Percentiles rank a stretch among this genome's conserved stretches.
Evolutionary conservation across 2,329 filamentous ascomycete genomes (phyloP).

Genomic region (Talaromyces sp.): DNA sequence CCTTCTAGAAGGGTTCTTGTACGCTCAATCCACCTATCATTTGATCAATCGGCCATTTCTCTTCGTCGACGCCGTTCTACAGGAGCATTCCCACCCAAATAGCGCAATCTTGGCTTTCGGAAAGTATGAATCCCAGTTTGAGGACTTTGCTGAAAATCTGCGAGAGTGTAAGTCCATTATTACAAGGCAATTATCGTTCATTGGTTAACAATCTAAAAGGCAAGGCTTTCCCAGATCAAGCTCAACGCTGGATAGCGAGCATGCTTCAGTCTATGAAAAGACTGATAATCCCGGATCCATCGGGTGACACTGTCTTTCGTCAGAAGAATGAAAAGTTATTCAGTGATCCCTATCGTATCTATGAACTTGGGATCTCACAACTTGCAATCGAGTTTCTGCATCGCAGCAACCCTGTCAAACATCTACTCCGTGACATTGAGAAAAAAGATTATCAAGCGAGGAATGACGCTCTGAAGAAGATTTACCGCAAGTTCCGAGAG

Average conservation of each 20-base stretch:
- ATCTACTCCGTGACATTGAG: background rate
- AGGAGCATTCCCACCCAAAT: background rate
- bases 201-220: background rate
- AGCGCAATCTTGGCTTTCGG: background rate
- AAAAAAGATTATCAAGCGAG: background rate
- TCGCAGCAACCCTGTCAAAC: background rate
- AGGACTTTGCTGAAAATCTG: background rate
- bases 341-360: background rate
- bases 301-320: background rate
- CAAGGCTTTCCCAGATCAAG: background rate
- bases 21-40: background rate
- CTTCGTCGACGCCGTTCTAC: conserved; percentile 2
- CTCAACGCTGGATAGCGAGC: background rate
- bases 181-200: no score
- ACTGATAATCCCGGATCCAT: background rate
- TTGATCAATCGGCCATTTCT: conserved; percentile 2
- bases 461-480: background rate
- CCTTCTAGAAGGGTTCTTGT: conserved; percentile 4
- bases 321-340: background rate
- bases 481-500: conserved; percentile 10
- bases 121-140: background rate
- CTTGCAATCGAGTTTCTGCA: background rate
- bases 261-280: background rate
- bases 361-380: background rate
- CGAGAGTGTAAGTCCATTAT: background rate